Base-by-base conservation (phyloP, 2,329 filamentous ascomycete genomes). In the Lachnellula occidentalis region DNA sequence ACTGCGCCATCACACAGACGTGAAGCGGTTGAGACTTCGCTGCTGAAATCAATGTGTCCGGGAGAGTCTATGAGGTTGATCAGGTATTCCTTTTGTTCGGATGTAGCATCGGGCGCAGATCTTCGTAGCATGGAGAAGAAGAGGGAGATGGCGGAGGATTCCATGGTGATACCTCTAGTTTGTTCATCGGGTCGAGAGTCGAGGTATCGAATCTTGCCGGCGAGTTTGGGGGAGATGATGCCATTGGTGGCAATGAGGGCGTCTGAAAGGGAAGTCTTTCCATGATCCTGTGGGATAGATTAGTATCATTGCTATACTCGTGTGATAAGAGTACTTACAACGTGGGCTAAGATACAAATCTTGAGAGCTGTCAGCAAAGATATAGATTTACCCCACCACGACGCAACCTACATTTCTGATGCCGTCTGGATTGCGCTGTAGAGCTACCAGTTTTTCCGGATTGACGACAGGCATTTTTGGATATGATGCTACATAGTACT, bases 51-150 rank as follows among this genome's bases (percentile, higher is more conserved):
- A 61, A 99, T 97, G 70, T 99, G 94, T 2, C 94, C 94, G 0
- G 94, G 94, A 1, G 94, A 97, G 73, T 99, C 94, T 68, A 99
- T 99, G 55, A 99, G 74, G 71, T 99, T 99, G 74, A 99, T 90
- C 58, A 99, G 78, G 68, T 96, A 96, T 71, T 99, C 92, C 68
- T 90, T 90, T 19, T 87, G 79, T 65, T 86, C 80, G 0, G 90
- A 86, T 14, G 77, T 68, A 5, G 82, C 82, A 15, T 90, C 85
- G 2, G 87, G 85, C 1, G 81, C 77, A 37, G 82, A 76, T 62
- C 90, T 83, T 62, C 92, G 82, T 51, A 95, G 76, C 80, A 97
- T 90, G 36, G 92, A 95, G 71, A 99, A 99, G 73, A 88, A 95
- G 34, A 99, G 78, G 0, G 94, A 97, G 61, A 99, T 99, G 58